Conservation (phyloP, 2,329 filamentous ascomycete genomes). For the Penicillium fuscoglaucum region DNA sequence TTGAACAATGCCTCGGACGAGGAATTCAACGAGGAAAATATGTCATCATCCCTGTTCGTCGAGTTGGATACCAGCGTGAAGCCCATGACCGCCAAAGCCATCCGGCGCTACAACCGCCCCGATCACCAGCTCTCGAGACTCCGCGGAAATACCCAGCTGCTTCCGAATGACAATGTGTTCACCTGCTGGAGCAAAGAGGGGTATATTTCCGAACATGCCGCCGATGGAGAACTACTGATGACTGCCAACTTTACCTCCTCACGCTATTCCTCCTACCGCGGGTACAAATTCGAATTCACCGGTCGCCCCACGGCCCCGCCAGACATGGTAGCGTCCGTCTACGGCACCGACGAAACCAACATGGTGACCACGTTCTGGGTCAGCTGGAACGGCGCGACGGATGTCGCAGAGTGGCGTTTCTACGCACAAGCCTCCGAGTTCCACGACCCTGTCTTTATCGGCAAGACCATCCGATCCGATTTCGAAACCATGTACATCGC, state of each 20-base stretch:
- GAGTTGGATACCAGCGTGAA: constrained; percentile 28
- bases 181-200: constrained; percentile 38
- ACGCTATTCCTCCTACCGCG: constrained; percentile 41
- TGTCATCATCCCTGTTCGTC: constrained; percentile 33
- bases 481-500: constrained; percentile 27
- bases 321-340: constrained; percentile 31
- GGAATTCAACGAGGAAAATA: constrained; percentile 25
- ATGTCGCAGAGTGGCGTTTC: constrained; percentile 38
- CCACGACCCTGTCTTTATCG: constrained; percentile 19
- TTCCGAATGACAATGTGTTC: constrained; percentile 39
- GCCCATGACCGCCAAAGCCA: constrained; percentile 30
- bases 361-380: constrained; percentile 36
- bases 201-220: constrained; percentile 36
- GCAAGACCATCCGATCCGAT: constrained; percentile 18
- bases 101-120: constrained; percentile 34
- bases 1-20: constrained; percentile 39
- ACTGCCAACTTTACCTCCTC: constrained; percentile 35
- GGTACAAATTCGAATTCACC: constrained; percentile 41
- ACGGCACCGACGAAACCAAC: constrained; percentile 28
- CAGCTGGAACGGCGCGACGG: constrained; percentile 43
- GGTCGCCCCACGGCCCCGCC: constrained; percentile 35
- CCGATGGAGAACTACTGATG: constrained; percentile 33
- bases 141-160: constrained; percentile 37
- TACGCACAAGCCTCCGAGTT: constrained; percentile 30
- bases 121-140: constrained; percentile 34